These are phyloP conservation scores for Cladosporium sp. DNA, from an alignment of 2,329 filamentous ascomycete species.

Conservation along the genomic window DNA sequence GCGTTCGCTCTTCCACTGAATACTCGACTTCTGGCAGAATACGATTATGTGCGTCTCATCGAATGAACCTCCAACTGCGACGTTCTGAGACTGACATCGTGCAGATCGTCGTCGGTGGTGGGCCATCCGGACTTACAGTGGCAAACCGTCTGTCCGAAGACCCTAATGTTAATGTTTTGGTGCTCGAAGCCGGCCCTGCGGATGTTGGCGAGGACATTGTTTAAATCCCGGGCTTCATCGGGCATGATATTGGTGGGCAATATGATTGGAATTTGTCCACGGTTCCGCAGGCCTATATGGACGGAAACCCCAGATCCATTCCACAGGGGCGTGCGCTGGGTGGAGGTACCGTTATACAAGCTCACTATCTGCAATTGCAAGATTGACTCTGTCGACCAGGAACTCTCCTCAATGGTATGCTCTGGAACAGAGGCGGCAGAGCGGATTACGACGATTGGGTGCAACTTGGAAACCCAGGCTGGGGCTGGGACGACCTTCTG, in stretches of 20 bases:
- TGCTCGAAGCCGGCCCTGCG: constrained; percentile 29
- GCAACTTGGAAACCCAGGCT: constrained; percentile 53
- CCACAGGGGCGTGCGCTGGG: constrained; percentile 30
- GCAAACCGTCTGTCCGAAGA: constrained; percentile 30
- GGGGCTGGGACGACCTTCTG: constrained; percentile 50
- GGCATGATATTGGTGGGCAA: constrained; percentile 21
- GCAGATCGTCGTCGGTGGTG: constrained; percentile 27
- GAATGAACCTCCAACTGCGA: background rate
- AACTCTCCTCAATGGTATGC: constrained; percentile 31
- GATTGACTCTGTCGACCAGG: background rate
- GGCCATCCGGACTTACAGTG: constrained; percentile 27
- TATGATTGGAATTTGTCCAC: constrained; percentile 30
- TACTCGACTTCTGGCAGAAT: constrained; percentile 23
- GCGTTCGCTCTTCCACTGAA: constrained; percentile 25
- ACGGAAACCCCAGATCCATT: constrained; percentile 22
- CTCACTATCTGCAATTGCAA: constrained; percentile 33
- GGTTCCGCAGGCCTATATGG: constrained; percentile 22
- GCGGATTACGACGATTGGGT: constrained; percentile 56
- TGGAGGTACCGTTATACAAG: constrained; percentile 18
- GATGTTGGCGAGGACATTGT: constrained; percentile 21
- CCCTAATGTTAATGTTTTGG: constrained; percentile 25
- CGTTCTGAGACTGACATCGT: background rate
- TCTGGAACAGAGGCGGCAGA: constrained; percentile 37
- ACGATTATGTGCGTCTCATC: constrained; percentile 28
- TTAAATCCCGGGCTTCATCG: constrained; percentile 26